Evolutionary conservation across 208 protist species (phyloP).

Genomic region (Acanthamoeba royreba): DNA sequence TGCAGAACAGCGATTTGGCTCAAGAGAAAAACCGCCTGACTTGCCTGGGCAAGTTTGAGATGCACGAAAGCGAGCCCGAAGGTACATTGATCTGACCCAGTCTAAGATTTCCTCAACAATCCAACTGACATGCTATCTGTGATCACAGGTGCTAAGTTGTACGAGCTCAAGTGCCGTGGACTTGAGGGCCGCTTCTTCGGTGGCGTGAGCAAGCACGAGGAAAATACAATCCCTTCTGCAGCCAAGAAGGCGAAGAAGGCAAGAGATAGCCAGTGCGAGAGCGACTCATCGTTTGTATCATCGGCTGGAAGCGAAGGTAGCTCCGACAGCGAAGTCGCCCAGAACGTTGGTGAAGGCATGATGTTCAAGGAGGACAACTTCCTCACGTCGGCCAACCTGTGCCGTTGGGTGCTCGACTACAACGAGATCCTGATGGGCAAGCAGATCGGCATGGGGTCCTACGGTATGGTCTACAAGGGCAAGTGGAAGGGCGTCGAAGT

Average conservation of each 20-base stretch:
- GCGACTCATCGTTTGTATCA: not conserved
- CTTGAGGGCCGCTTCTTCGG: conserved; percentile 18
- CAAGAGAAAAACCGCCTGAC: not conserved
- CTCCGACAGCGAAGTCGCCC: not conserved
- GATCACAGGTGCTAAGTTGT: not conserved
- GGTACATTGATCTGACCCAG: not conserved
- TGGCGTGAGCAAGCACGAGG: not conserved
- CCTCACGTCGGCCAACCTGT: conserved; percentile 34
- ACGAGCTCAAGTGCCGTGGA: not conserved
- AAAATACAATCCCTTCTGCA: not conserved
- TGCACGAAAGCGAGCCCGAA: not conserved
- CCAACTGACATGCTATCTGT: not conserved
- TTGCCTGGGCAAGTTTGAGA: not conserved
- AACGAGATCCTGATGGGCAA: not conserved
- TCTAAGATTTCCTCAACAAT: not conserved
- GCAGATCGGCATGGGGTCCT: conserved; percentile 2
- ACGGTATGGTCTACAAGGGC: not conserved
- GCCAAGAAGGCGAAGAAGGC: not conserved
- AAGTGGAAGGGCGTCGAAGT: conserved; percentile 22
- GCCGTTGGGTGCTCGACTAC: conserved; percentile 22
- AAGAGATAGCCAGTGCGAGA: not conserved
- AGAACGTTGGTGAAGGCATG: not conserved
- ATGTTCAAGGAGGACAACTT: conserved; percentile 27
- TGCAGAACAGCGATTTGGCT: not conserved
- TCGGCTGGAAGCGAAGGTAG: not conserved